Evolutionary conservation across 257 asterid genomes (phyloP).

Genomic region (Rauvolfia tetraphylla): DNA sequence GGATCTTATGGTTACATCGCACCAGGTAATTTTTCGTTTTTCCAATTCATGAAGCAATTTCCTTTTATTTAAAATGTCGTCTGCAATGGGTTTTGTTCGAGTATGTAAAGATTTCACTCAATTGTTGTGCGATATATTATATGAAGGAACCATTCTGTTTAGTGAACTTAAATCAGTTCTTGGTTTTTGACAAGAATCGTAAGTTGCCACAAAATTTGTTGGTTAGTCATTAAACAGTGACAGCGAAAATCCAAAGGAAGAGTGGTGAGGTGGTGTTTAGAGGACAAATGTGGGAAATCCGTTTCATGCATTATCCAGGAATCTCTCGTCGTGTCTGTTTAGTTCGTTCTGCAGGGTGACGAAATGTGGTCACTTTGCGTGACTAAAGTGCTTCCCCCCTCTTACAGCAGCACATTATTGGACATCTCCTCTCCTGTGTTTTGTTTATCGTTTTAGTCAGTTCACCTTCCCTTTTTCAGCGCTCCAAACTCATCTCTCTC

Average conservation of each 20-base stretch:
- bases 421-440: background rate
- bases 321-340: constrained; percentile 22
- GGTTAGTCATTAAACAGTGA: background rate
- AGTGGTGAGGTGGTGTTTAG: background rate
- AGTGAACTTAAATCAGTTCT: too few relatives aligned
- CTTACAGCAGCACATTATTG: background rate
- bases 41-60: too few relatives aligned
- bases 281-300: background rate
- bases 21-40: constrained; percentile 47
- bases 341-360: constrained; percentile 54
- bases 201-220: background rate
- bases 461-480: background rate
- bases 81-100: too few relatives aligned
- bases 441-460: background rate
- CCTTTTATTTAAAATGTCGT: too few relatives aligned
- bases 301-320: constrained; percentile 11
- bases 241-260: too few relatives aligned
- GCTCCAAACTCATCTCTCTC: too few relatives aligned
- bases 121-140: too few relatives aligned
- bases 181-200: background rate
- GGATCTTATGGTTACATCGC: constrained; percentile 98
- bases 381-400: constrained; percentile 10
- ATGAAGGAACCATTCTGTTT: too few relatives aligned
- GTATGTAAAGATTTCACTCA: too few relatives aligned
- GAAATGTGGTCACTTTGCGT: constrained; percentile 21